Evolutionary conservation across 2,329 filamentous ascomycete genomes (phyloP).

Genomic region (Paecilomyces sp.): DNA sequence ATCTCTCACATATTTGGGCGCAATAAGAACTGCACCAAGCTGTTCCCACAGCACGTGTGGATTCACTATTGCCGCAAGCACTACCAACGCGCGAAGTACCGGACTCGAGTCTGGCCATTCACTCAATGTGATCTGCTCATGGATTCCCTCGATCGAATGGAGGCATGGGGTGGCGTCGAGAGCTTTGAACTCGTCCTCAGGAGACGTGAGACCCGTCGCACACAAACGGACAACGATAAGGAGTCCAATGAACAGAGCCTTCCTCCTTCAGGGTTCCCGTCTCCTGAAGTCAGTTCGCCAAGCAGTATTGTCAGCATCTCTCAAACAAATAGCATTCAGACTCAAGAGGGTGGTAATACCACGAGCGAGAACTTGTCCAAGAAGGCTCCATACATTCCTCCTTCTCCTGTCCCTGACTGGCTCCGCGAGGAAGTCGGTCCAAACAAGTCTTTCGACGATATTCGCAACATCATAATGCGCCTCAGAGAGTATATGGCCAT

Average conservation of each 20-base stretch:
- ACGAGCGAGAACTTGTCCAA: not conserved
- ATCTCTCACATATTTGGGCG: slow-evolving; percentile 77
- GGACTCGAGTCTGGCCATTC: slow-evolving; percentile 52
- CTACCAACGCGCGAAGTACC: slow-evolving; percentile 69
- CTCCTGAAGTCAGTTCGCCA: not conserved
- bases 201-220: slow-evolving; percentile 47
- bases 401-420: slow-evolving; percentile 27
- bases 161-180: slow-evolving; percentile 54
- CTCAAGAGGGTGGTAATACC: not conserved
- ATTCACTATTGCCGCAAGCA: slow-evolving; percentile 74
- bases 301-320: not conserved
- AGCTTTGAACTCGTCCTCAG: slow-evolving; percentile 58
- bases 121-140: slow-evolving; percentile 59
- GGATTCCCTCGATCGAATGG: slow-evolving; percentile 55
- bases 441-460: slow-evolving; percentile 21
- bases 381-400: slow-evolving; percentile 16
- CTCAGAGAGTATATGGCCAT: slow-evolving; percentile 15
- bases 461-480: slow-evolving; percentile 18
- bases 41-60: slow-evolving; percentile 64
- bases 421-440: slow-evolving; percentile 16
- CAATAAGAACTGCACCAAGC: slow-evolving; percentile 69
- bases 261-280: not conserved
- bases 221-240: not conserved
- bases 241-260: not conserved
- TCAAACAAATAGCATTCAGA: not conserved